phyloP scores from a whole-genome alignment of 306 rosid genomes.

The Rosa multiflora region DNA sequence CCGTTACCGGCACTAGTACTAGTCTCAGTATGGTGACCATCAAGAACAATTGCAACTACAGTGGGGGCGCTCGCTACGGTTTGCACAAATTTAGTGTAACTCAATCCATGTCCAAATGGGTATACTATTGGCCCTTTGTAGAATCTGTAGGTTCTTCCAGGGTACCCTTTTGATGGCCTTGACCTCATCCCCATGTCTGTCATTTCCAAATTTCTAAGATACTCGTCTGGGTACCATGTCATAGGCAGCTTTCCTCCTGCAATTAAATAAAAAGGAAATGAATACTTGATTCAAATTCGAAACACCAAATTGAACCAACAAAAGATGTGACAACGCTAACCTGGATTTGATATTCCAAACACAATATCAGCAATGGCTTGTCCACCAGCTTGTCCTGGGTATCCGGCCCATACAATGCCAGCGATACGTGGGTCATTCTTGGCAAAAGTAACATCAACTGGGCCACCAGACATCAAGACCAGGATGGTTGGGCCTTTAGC shows the following conservation, averaged over 20 bases:
- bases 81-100: slow-evolving; percentile 60
- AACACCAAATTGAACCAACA: not conserved
- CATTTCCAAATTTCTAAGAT: slow-evolving; percentile 64
- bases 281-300: not conserved
- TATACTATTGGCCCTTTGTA: slow-evolving; percentile 77
- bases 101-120: slow-evolving; percentile 72
- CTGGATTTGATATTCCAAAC: slow-evolving; percentile 64
- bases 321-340: slow-evolving; percentile 27
- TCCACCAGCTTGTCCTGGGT: slow-evolving; percentile 93
- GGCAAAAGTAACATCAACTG: slow-evolving; percentile 70
- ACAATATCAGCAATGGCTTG: slow-evolving; percentile 77
- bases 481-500: slow-evolving; percentile 71
- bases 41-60: slow-evolving; percentile 44
- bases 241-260: slow-evolving; percentile 81
- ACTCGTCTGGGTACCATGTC: slow-evolving; percentile 91
- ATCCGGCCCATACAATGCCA: slow-evolving; percentile 79
- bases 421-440: slow-evolving; percentile 47
- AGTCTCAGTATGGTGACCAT: slow-evolving; percentile 43
- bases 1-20: not conserved
- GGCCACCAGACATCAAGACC: slow-evolving; percentile 89
- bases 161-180: slow-evolving; percentile 43
- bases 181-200: slow-evolving; percentile 84
- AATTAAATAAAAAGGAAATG: not conserved
- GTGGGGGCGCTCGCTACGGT: slow-evolving; percentile 55
- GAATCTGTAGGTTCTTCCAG: slow-evolving; percentile 88